phyloP scores from a whole-genome alignment of 148 eudicot genomes.

The Rheum nobile region DNA sequence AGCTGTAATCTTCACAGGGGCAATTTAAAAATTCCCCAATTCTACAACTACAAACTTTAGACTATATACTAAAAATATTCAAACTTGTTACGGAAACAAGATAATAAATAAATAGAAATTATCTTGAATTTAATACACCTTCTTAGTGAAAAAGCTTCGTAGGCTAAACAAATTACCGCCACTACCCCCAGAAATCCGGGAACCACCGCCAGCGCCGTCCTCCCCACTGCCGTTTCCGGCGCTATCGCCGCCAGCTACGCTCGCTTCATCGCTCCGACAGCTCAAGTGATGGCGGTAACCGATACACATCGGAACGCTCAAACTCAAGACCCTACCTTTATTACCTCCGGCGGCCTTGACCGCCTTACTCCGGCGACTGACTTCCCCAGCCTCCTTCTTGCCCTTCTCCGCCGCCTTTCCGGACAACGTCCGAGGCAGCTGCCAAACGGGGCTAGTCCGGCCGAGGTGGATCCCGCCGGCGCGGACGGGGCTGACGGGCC shows the following conservation, averaged over 20 bases:
- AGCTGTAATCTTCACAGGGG: background rate
- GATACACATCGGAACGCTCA: slow-evolving; percentile 68
- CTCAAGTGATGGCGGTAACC: slow-evolving; percentile 48
- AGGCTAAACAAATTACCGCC: slow-evolving; percentile 52
- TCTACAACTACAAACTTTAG: background rate
- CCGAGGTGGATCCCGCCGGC: slow-evolving; percentile 59
- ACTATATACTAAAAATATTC: background rate
- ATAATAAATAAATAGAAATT: background rate
- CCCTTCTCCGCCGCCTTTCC: slow-evolving; percentile 9
- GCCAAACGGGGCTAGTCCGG: slow-evolving; percentile 88
- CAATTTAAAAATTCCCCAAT: background rate
- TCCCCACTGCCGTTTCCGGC: slow-evolving; percentile 5
- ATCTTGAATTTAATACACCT: slow-evolving; percentile 30
- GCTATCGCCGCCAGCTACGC: slow-evolving; percentile 5
- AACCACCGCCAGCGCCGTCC: slow-evolving; percentile 9
- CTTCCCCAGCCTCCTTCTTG: slow-evolving; percentile 15
- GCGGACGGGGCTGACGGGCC: slow-evolving; percentile 51
- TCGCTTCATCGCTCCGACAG: slow-evolving; percentile 36
- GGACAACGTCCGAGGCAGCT: slow-evolving; percentile 27
- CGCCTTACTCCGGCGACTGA: slow-evolving; percentile 19
- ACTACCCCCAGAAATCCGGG: slow-evolving; percentile 20
- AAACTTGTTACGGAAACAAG: no score
- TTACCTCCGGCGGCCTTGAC: slow-evolving; percentile 6
- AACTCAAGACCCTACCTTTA: slow-evolving; percentile 29
- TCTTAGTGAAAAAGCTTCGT: slow-evolving; percentile 60